phyloP scores from a whole-genome alignment of 129 eudicot genomes.

The Chrysanthemum seticuspe region DNA sequence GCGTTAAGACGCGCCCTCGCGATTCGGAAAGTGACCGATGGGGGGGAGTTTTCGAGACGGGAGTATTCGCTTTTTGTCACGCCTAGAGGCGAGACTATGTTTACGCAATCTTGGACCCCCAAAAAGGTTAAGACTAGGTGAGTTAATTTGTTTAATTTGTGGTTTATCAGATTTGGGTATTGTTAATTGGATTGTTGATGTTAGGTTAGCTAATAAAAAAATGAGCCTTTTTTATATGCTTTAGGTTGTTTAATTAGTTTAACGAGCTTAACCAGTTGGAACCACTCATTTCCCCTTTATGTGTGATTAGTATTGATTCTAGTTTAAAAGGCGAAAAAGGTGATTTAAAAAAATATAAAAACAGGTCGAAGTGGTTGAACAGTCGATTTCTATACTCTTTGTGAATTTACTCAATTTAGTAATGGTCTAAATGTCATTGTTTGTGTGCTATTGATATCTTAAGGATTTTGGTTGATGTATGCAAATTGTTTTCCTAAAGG shows the following conservation, averaged over 20 bases:
- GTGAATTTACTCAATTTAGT: no score
- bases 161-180: background rate
- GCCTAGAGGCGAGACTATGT: slow-evolving; percentile 69
- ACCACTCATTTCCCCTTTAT: no score
- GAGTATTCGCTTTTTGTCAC: slow-evolving; percentile 57
- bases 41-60: slow-evolving; percentile 33
- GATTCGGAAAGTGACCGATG: slow-evolving; percentile 56
- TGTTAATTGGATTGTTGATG: background rate
- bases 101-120: slow-evolving; percentile 82
- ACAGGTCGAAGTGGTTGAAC: background rate
- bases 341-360: background rate
- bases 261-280: no score
- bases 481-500: no score
- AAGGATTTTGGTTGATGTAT: no score
- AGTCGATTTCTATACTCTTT: no score
- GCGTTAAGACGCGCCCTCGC: slow-evolving; percentile 74
- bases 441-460: slow-evolving; percentile 10
- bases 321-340: background rate
- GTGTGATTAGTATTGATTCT: background rate
- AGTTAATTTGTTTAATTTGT: background rate
- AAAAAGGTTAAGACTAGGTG: slow-evolving; percentile 42
- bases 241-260: no score
- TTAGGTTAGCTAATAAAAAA: no score
- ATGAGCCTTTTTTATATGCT: no score
- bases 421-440: slow-evolving; percentile 12